phyloP scores from a whole-genome alignment of 2,329 filamentous ascomycete species.

The Diaporthe ampelina region DNA sequence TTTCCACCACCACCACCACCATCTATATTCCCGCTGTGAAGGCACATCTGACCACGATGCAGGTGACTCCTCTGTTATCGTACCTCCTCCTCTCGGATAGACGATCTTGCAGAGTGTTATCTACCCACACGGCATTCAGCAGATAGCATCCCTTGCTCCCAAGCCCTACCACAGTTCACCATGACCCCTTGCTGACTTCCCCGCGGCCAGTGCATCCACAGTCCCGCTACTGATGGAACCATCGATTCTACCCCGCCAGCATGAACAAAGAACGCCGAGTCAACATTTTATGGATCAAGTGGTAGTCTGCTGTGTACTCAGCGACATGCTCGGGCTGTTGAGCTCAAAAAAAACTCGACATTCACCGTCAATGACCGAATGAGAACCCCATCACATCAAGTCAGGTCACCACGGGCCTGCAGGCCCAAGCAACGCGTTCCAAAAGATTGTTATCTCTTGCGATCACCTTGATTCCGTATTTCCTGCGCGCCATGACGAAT shows the following conservation, averaged over 20 bases:
- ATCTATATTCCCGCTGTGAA: background rate
- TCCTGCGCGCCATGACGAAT: background rate
- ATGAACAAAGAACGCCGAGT: constrained; percentile 24
- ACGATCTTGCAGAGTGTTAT: background rate
- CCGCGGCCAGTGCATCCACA: background rate
- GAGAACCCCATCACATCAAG: background rate
- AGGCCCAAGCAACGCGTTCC: constrained; percentile 9
- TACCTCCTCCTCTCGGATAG: background rate
- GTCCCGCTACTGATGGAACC: constrained; percentile 20
- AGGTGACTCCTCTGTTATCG: constrained; percentile 13
- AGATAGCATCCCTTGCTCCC: background rate
- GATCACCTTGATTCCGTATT: background rate
- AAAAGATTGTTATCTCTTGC: background rate
- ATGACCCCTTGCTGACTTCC: background rate
- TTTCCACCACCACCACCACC: background rate
- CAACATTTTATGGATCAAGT: background rate
- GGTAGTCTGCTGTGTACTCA: background rate
- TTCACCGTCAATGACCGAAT: background rate
- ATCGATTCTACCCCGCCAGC: constrained; percentile 7
- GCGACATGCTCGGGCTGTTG: background rate
- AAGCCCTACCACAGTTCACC: background rate
- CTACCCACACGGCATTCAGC: background rate
- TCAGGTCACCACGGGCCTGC: background rate
- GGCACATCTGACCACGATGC: background rate
- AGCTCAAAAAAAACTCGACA: background rate